A percentile compares a stretch with the other conserved stretches of the same genome.
Evolutionary conservation across 305 asterid species (phyloP).

Genomic region (Solanum aculeatissimum): DNA sequence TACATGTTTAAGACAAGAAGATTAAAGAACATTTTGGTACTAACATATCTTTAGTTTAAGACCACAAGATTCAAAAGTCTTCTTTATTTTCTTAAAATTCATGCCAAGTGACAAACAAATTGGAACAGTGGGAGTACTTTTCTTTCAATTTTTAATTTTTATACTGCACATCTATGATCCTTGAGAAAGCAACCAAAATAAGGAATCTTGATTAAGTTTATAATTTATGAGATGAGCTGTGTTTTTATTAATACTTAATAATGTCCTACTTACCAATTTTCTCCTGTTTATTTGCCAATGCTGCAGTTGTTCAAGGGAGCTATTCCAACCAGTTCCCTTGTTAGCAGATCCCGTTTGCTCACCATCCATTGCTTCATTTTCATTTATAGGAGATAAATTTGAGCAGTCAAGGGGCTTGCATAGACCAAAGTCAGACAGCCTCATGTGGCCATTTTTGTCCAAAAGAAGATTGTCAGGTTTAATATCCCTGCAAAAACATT

Average conservation of each 20-base stretch:
- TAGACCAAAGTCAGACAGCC: conserved; percentile 83
- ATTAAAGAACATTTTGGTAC: neutral
- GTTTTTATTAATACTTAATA: neutral
- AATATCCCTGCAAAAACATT: conserved; percentile 46
- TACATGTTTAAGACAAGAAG: neutral
- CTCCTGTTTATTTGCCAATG: conserved; percentile 79
- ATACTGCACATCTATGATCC: neutral
- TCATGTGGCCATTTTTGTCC: conserved; percentile 71
- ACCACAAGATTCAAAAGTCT: neutral
- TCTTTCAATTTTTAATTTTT: neutral
- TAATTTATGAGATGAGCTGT: neutral
- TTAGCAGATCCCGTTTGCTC: conserved; percentile 14
- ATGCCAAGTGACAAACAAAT: neutral
- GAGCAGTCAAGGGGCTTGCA: conserved; percentile 89
- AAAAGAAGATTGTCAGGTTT: conserved; percentile 84
- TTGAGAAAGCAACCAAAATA: neutral
- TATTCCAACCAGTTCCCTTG: conserved; percentile 44
- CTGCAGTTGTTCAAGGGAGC: conserved; percentile 60
- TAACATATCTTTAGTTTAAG: neutral
- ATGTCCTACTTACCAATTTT: conserved; percentile 36
- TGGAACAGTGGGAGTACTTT: neutral
- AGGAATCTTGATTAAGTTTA: neutral
- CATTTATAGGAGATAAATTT: conserved; percentile 38
- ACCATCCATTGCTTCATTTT: conserved; percentile 28
- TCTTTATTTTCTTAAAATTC: neutral